These are phyloP conservation scores for Neobulgaria alba DNA, from an alignment of 2,329 filamentous ascomycete genomes.

Conservation along the genomic window DNA sequence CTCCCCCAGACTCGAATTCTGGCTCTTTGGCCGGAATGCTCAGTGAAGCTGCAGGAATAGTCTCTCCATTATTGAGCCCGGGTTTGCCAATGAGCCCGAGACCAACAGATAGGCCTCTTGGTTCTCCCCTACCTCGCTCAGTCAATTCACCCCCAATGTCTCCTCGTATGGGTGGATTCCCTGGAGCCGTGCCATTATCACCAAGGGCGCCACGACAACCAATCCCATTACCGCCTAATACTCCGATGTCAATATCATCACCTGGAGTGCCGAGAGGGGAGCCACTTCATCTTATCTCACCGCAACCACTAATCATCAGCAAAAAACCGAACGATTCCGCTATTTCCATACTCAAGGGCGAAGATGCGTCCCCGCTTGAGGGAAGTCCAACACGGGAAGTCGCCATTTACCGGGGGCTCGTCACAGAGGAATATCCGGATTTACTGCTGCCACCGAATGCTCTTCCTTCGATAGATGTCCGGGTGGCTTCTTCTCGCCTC, in stretches of 20 bases:
- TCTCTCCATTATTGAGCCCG: constrained; percentile 43
- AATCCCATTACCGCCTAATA: constrained; percentile 63
- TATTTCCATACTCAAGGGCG: constrained; percentile 17
- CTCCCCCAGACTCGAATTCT: constrained; percentile 30
- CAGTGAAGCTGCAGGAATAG: constrained; percentile 28
- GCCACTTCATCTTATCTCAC: constrained; percentile 31
- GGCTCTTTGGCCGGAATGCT: constrained; percentile 47
- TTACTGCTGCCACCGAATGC: constrained; percentile 82
- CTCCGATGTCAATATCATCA: constrained; percentile 55
- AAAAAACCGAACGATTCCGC: constrained; percentile 29
- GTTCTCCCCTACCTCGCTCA: constrained; percentile 49
- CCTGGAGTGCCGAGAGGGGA: constrained; percentile 27
- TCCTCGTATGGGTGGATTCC: constrained; percentile 41
- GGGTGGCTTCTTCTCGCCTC: constrained; percentile 88
- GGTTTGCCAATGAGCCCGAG: constrained; percentile 53
- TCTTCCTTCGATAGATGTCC: constrained; percentile 74
- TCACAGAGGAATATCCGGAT: constrained; percentile 80
- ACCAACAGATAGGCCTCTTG: constrained; percentile 45
- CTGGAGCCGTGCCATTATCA: constrained; percentile 50
- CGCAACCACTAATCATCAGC: constrained; percentile 33
- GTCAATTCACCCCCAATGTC: constrained; percentile 58
- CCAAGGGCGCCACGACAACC: constrained; percentile 67
- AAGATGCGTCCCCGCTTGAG: constrained; percentile 10
- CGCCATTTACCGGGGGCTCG: constrained; percentile 66
- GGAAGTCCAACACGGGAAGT: constrained; percentile 33